These are phyloP conservation scores for Metschnikowia shivogae DNA, from an alignment of 805 yeast species.

Conservation along the genomic window DNA sequence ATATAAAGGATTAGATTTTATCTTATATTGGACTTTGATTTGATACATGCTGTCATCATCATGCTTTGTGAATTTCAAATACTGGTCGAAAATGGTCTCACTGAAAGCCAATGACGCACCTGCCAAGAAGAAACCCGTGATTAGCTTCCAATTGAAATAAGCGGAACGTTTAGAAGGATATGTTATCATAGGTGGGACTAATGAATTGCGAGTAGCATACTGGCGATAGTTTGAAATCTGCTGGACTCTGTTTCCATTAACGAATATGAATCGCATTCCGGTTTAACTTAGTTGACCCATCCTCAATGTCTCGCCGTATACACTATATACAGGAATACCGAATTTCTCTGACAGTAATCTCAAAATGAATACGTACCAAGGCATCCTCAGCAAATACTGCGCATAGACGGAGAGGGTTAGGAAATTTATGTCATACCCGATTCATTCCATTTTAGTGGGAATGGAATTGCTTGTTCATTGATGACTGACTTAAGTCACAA, in stretches of 20 bases:
- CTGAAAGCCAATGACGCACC: slow-evolving; percentile 33
- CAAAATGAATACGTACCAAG: no score
- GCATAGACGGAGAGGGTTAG: no score
- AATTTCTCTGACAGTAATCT: no score
- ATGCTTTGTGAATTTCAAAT: slow-evolving; percentile 23
- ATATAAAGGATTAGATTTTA: slow-evolving; percentile 49
- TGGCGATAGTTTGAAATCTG: background rate
- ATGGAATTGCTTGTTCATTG: no score
- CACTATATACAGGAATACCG: no score
- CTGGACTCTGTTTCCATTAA: background rate
- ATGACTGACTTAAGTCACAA: no score
- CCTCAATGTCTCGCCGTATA: no score
- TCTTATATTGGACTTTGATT: slow-evolving; percentile 42
- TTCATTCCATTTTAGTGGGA: no score
- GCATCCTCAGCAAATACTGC: no score
- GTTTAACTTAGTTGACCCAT: no score
- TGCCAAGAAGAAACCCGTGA: slow-evolving; percentile 23
- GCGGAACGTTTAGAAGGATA: background rate
- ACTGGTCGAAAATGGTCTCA: slow-evolving; percentile 30
- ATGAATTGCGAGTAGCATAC: background rate
- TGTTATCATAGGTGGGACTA: background rate
- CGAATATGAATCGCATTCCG: background rate
- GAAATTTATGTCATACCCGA: no score
- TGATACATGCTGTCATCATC: slow-evolving; percentile 25
- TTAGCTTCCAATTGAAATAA: slow-evolving; percentile 14